Evolutionary conservation across 495 filamentous ascomycete genomes (phyloP).

Genomic region (Astrothelium macrocarpum): DNA sequence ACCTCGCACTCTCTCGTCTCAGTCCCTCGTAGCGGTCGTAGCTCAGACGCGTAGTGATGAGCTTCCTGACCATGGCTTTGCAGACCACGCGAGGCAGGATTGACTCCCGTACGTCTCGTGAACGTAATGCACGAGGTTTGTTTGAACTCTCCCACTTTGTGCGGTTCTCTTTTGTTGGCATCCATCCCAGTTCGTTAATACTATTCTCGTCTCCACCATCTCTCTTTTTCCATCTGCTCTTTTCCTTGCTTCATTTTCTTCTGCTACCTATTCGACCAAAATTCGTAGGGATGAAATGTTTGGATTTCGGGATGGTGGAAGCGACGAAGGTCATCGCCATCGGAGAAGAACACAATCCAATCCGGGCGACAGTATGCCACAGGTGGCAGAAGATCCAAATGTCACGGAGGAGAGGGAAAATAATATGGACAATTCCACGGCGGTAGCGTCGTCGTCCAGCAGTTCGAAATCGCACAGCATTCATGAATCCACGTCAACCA

Average conservation of each 20-base stretch:
- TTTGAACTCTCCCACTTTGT: conserved; percentile 1
- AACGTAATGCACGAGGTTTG: background rate
- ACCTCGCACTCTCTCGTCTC: background rate
- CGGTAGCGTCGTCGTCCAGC: background rate
- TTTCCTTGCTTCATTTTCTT: background rate
- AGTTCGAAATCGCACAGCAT: background rate
- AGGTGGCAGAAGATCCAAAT: background rate
- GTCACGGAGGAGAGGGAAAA: background rate
- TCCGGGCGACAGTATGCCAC: background rate
- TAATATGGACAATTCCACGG: background rate
- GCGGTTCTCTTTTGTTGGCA: background rate
- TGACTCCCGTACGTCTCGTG: background rate
- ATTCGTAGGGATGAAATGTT: conserved; percentile 1
- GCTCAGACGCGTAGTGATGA: conserved; percentile 2
- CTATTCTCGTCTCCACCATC: background rate
- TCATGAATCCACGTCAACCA: background rate
- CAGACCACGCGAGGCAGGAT: background rate
- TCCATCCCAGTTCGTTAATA: background rate
- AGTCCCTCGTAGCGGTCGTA: background rate
- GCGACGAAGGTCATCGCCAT: background rate
- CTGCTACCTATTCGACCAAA: background rate
- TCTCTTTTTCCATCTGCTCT: background rate
- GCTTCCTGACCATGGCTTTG: background rate
- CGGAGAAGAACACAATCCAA: background rate
- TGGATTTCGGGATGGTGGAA: background rate